These are phyloP conservation scores for Phialemoniopsis sp. DNA, from an alignment of 2,329 filamentous ascomycete species.

Conservation along the genomic window DNA sequence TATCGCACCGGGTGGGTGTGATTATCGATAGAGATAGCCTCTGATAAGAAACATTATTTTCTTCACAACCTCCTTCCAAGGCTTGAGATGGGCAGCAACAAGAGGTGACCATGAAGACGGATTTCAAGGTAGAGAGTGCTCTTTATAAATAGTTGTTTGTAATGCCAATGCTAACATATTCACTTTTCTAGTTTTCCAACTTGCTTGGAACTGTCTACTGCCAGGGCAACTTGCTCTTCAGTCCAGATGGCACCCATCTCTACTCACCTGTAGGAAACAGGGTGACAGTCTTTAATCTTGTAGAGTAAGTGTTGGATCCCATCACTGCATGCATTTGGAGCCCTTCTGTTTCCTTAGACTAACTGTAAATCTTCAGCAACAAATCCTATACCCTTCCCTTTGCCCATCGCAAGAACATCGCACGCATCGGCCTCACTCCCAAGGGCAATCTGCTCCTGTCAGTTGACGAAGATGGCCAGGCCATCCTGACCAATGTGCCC, in stretches of 20 bases:
- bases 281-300: conserved; percentile 92
- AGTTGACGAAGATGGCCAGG: conserved; percentile 89
- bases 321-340: too few relatives aligned
- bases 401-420: conserved; percentile 90
- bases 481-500: conserved; percentile 86
- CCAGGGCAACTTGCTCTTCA: conserved; percentile 95
- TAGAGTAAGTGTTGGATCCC: conserved; percentile 68
- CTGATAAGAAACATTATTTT: conserved; percentile 6
- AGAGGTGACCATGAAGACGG: conserved; percentile 83
- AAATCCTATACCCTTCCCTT: conserved; percentile 86
- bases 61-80: conserved; percentile 10
- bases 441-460: conserved; percentile 89
- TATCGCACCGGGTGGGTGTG: too few relatives aligned
- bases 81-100: conserved; percentile 24
- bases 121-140: conserved; percentile 73
- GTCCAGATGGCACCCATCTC: conserved; percentile 90
- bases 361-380: too few relatives aligned
- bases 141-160: neutral
- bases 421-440: conserved; percentile 81
- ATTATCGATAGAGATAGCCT: conserved; percentile 3
- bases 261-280: conserved; percentile 95
- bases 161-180: conserved; percentile 5
- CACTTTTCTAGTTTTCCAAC: conserved; percentile 77
- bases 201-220: conserved; percentile 97
- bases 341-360: too few relatives aligned